A percentile compares a stretch with the other conserved stretches of the same genome.
These are phyloP conservation scores for Deinandra increscens DNA, from an alignment of 129 eudicot species.

Conservation along the genomic window DNA sequence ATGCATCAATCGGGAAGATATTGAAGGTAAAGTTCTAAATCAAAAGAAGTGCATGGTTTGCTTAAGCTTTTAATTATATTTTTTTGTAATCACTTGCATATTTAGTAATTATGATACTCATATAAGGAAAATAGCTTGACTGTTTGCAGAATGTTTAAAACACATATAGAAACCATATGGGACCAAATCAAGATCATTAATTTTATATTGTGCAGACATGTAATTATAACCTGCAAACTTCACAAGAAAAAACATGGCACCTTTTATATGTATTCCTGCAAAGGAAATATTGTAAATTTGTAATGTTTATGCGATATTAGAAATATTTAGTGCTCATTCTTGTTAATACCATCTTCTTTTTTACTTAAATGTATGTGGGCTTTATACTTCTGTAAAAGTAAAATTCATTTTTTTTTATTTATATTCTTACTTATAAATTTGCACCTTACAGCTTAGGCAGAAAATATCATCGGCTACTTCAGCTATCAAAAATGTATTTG, in stretches of 20 bases:
- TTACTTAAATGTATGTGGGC: not conserved
- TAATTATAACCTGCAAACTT: too few relatives aligned
- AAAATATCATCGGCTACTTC: slow-evolving; percentile 89
- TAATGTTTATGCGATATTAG: too few relatives aligned
- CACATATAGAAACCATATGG: too few relatives aligned
- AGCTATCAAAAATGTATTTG: slow-evolving; percentile 89
- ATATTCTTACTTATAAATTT: slow-evolving; percentile 12
- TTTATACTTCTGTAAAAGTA: not conserved
- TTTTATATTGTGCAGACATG: too few relatives aligned
- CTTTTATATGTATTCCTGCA: too few relatives aligned
- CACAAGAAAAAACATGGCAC: too few relatives aligned
- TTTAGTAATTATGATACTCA: not conserved
- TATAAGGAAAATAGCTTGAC: not conserved
- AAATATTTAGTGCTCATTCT: not conserved
- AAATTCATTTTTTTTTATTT: not conserved
- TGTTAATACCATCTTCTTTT: not conserved
- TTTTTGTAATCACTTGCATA: not conserved
- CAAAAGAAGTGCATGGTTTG: not conserved
- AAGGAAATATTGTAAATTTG: not conserved
- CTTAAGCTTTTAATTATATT: not conserved
- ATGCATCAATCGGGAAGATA: slow-evolving; percentile 94
- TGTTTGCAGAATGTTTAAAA: not conserved
- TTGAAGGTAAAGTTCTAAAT: slow-evolving; percentile 53
- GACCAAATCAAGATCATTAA: too few relatives aligned
- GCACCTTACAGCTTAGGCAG: slow-evolving; percentile 62